Base-by-base conservation (phyloP, 345 rosid genomes). In the Syzygium jambos region DNA sequence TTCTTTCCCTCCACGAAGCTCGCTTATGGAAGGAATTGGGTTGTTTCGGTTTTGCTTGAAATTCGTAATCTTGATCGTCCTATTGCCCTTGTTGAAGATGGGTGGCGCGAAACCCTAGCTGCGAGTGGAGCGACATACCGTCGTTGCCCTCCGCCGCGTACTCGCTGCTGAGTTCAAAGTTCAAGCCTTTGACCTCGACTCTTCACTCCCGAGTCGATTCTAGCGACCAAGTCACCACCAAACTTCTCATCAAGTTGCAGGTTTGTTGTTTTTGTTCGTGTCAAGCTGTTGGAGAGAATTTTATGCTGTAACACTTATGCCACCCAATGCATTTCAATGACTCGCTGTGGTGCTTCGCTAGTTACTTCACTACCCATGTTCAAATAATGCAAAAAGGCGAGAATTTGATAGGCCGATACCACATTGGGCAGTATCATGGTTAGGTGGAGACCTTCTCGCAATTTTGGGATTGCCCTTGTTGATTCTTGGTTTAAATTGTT, bases 181-280 rank as follows among this genome's bases (percentile, higher is more conserved):
- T 98, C 95, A 94, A 92, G 93, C 90, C 95, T 89, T 91, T 95
- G 78, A 93, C 98, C 82, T 98, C 99, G 43, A 89, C 93, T 87
- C 90, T 96, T n/a, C 93, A 98, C 91, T 93, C 97, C 0, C 93
- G 91, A 29, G 87, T 91, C 85, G 94, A 95, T 59, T 98, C 99
- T 78, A 92, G 90, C 10, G 99, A 98, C 87, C 93, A 93, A 89
- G 96, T 96, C 91, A 96, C 99, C 91, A 93, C 93, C 87, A 98
- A 96, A 38, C 98, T 98, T 84, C 94, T 96, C 87, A 84, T 98
- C 91, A 94, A 88, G 90, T 95, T 98, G 87, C 98, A 94, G 98
- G 99, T 96, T 61, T 54, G 19, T 87, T 59, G 56, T 85, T 54
- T 23, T 29, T 88, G 11, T 43, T 30, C 11, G 52, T 55, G 6